A percentile compares a stretch with the other conserved stretches of the same genome.
These are phyloP conservation scores for Akanthomyces dipterigenus DNA, from an alignment of 2,329 filamentous ascomycete species.

Conservation along the genomic window DNA sequence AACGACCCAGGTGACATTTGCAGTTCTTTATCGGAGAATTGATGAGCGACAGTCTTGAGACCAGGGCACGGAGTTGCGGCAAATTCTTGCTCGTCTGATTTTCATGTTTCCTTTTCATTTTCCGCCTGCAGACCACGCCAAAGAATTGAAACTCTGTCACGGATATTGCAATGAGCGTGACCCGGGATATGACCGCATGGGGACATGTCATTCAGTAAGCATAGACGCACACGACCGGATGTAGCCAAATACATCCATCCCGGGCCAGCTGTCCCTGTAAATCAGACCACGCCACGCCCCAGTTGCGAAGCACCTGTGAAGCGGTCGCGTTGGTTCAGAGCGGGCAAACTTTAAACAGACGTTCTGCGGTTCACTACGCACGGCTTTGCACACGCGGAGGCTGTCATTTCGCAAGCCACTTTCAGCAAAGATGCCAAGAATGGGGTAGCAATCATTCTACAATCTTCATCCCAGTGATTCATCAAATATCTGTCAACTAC, in stretches of 20 bases:
- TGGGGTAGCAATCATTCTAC: background rate
- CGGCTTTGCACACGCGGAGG: background rate
- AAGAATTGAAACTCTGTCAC: background rate
- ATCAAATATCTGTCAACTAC: background rate
- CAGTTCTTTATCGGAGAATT: background rate
- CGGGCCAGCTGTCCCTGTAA: background rate
- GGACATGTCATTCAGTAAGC: background rate
- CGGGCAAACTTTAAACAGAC: background rate
- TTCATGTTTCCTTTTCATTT: too few relatives aligned
- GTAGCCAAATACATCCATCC: background rate
- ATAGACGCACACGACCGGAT: background rate
- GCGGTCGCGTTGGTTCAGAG: background rate
- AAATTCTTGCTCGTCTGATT: too few relatives aligned
- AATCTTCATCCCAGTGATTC: background rate
- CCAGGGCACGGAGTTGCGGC: too few relatives aligned
- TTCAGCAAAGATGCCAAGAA: background rate
- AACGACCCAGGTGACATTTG: background rate
- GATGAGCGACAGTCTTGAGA: background rate
- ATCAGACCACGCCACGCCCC: too few relatives aligned
- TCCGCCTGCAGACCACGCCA: background rate
- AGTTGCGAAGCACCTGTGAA: background rate
- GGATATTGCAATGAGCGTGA: background rate
- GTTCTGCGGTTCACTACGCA: too few relatives aligned
- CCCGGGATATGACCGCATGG: background rate
- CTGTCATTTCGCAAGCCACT: background rate